Evolutionary conservation across 805 yeast species (phyloP).

Genomic region (Candida silvatica): DNA sequence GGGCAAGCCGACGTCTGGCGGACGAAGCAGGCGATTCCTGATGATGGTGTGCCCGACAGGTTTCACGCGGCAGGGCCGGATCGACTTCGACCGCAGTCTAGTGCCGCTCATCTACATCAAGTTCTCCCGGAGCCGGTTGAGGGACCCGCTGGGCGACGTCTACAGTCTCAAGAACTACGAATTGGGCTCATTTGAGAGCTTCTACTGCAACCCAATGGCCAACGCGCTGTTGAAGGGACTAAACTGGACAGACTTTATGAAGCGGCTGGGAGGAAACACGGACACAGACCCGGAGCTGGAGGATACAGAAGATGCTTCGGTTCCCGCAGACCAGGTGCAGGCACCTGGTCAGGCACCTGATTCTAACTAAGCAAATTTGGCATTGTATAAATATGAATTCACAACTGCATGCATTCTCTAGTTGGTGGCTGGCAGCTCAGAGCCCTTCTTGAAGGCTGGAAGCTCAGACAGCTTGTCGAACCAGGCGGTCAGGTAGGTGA

Average conservation of each 20-base stretch:
- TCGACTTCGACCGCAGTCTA: constrained; percentile 33
- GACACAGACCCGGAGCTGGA: no score
- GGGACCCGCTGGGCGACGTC: constrained; percentile 9
- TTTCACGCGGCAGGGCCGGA: constrained; percentile 37
- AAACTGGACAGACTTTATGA: constrained; percentile 21
- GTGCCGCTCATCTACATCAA: constrained; percentile 38
- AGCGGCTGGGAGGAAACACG: constrained; percentile 1
- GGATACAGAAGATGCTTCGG: no score
- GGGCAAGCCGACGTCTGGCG: constrained; percentile 3
- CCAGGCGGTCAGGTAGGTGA: constrained; percentile 35
- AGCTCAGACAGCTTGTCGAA: constrained; percentile 22
- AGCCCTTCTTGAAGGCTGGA: constrained; percentile 28
- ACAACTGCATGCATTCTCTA: not conserved
- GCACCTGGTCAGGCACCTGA: no score
- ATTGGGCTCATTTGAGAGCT: constrained; percentile 27
- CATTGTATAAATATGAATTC: constrained; percentile 1
- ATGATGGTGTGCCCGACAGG: constrained; percentile 39
- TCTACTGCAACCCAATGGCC: constrained; percentile 31
- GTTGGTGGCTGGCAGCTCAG: constrained; percentile 14
- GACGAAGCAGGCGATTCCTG: constrained; percentile 18
- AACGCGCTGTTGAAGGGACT: constrained; percentile 27
- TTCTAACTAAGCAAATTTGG: no score
- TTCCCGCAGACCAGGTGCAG: no score
- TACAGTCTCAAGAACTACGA: constrained; percentile 30
- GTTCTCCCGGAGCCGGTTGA: constrained; percentile 26